phyloP scores from a whole-genome alignment of 2,329 filamentous ascomycete genomes.

The Fusarium sp. region DNA sequence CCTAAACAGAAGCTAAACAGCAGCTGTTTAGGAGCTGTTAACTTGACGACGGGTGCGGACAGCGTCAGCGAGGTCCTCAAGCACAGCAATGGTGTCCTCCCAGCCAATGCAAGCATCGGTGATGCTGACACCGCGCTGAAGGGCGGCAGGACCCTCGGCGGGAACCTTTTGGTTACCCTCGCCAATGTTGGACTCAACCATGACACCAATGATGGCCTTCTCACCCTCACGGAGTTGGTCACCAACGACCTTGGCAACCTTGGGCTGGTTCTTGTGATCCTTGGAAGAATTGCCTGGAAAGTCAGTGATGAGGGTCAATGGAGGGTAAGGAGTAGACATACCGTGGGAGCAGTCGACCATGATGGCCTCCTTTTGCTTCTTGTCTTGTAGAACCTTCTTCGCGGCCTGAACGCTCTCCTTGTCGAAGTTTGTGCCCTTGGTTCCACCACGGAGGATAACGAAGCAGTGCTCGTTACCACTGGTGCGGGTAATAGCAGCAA shows the following conservation, averaged over 20 bases:
- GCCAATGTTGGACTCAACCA: slow-evolving; percentile 99
- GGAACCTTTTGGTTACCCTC: slow-evolving; percentile 92
- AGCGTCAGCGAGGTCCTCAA: slow-evolving; percentile 88
- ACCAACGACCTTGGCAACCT: slow-evolving; percentile 83
- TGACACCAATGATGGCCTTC: slow-evolving; percentile 90
- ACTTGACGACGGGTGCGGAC: slow-evolving; percentile 78
- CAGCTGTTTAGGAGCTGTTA: slow-evolving; percentile 52
- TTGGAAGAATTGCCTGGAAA: slow-evolving; percentile 90
- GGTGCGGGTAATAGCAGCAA: slow-evolving; percentile 94
- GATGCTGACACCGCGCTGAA: slow-evolving; percentile 93
- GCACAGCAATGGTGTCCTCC: slow-evolving; percentile 83
- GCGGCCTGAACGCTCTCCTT: slow-evolving; percentile 82
- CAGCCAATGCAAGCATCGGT: slow-evolving; percentile 97
- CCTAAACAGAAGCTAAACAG: slow-evolving; percentile 42
- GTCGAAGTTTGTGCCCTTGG: slow-evolving; percentile 93
- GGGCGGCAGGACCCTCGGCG: slow-evolving; percentile 78
- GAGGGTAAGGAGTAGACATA: slow-evolving; percentile 64
- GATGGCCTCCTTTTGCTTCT: slow-evolving; percentile 87
- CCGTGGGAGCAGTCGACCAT: slow-evolving; percentile 99
- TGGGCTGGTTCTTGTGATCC: slow-evolving; percentile 96
- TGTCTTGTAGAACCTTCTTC: slow-evolving; percentile 82
- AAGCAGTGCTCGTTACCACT: slow-evolving; percentile 97
- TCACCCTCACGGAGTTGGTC: slow-evolving; percentile 91
- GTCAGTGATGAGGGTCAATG: slow-evolving; percentile 5
- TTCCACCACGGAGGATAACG: slow-evolving; percentile 93